A percentile compares a stretch with the other conserved stretches of the same genome.
These are phyloP conservation scores for Clarireedia homoeocarpa DNA, from an alignment of 2,329 filamentous ascomycete species.

Conservation along the genomic window DNA sequence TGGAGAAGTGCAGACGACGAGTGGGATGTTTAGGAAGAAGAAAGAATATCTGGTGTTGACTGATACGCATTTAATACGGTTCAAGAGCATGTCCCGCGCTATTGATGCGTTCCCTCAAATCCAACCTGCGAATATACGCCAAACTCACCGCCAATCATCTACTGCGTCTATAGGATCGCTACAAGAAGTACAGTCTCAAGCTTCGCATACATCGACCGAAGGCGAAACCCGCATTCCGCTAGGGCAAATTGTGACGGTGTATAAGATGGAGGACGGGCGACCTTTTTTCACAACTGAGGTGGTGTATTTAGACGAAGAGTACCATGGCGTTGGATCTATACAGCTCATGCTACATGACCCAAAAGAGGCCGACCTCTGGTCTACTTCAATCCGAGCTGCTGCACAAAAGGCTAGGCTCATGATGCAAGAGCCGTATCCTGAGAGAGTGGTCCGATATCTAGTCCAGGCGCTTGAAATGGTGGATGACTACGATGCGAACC, in stretches of 20 bases:
- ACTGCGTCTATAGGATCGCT: slow-evolving; percentile 52
- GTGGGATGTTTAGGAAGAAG: slow-evolving; percentile 63
- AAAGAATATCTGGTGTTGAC: slow-evolving; percentile 66
- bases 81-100: slow-evolving; percentile 60
- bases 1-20: slow-evolving; percentile 63
- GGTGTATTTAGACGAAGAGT: slow-evolving; percentile 59
- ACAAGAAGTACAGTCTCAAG: slow-evolving; percentile 51
- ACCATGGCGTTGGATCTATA: slow-evolving; percentile 51
- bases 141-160: slow-evolving; percentile 45
- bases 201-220: slow-evolving; percentile 40
- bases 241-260: slow-evolving; percentile 59
- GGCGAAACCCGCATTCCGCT: slow-evolving; percentile 48
- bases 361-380: slow-evolving; percentile 59
- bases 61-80: slow-evolving; percentile 58
- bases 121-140: slow-evolving; percentile 34
- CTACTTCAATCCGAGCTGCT: slow-evolving; percentile 52
- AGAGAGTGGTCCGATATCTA: slow-evolving; percentile 53
- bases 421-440: slow-evolving; percentile 45
- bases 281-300: slow-evolving; percentile 61
- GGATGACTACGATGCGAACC: slow-evolving; percentile 58
- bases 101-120: slow-evolving; percentile 53
- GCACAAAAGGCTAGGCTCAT: slow-evolving; percentile 46
- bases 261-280: slow-evolving; percentile 58
- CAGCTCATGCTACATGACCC: slow-evolving; percentile 57
- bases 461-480: slow-evolving; percentile 56